Conservation (phyloP, 2,329 filamentous ascomycete genomes). For the Paradendryphiella salina region DNA sequence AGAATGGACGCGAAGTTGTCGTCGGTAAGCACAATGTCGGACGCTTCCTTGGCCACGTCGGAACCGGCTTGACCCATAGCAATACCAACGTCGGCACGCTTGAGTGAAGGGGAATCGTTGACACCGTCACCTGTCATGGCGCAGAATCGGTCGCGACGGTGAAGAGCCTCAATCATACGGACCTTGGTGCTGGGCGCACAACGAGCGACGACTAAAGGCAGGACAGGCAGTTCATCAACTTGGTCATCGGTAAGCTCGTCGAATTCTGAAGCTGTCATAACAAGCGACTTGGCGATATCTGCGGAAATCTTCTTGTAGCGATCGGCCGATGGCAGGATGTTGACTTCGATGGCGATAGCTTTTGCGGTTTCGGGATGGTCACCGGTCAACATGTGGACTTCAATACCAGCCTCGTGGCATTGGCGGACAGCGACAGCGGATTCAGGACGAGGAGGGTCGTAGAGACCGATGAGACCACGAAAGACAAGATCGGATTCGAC, state of each 20-base stretch:
- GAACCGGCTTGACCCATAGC: constrained; percentile 51
- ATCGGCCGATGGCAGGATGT: constrained; percentile 46
- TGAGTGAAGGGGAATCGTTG: constrained; percentile 52
- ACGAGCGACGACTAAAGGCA: constrained; percentile 51
- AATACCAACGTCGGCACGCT: constrained; percentile 52
- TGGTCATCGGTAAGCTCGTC: constrained; percentile 50
- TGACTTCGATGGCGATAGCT: constrained; percentile 52
- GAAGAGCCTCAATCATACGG: constrained; percentile 51
- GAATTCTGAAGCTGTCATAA: constrained; percentile 47
- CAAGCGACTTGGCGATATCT: constrained; percentile 35
- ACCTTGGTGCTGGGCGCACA: constrained; percentile 53
- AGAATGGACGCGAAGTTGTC: constrained; percentile 54
- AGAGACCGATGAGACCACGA: constrained; percentile 77
- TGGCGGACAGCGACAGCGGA: constrained; percentile 60
- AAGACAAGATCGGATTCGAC: constrained; percentile 72
- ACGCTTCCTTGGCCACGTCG: constrained; percentile 52
- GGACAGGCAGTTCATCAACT: constrained; percentile 45
- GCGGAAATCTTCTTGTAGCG: constrained; percentile 26
- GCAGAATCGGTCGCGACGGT: constrained; percentile 47
- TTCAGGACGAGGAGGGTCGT: constrained; percentile 81
- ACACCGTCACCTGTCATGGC: constrained; percentile 53
- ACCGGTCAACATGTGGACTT: constrained; percentile 54
- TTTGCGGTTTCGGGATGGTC: constrained; percentile 52
- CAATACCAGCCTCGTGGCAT: constrained; percentile 43
- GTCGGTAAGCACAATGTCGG: constrained; percentile 52